Evolutionary conservation across 495 filamentous ascomycete genomes (phyloP).

Genomic region (Saxophila tyrrhenica): DNA sequence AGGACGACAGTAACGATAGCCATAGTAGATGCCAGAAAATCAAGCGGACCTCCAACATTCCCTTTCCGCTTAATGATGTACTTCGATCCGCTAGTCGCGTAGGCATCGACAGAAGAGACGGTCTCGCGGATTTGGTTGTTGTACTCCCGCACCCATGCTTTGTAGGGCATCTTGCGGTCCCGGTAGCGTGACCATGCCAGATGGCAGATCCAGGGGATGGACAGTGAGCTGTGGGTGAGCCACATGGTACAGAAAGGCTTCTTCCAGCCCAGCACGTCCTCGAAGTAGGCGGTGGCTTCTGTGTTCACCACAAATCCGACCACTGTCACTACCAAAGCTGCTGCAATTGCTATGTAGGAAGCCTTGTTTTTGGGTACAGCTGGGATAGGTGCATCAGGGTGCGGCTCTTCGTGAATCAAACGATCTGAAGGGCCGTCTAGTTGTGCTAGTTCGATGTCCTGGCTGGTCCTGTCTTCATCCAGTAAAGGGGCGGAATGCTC

Average conservation of each 20-base stretch:
- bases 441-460: slow-evolving; percentile 3
- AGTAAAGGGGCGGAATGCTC: slow-evolving; percentile 2
- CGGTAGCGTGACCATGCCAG: slow-evolving; percentile 2
- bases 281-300: slow-evolving; percentile 17
- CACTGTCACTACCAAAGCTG: slow-evolving; percentile 9
- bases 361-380: neutral
- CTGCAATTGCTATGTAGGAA: slow-evolving; percentile 4
- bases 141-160: slow-evolving; percentile 11
- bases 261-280: slow-evolving; percentile 15
- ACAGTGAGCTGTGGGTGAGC: slow-evolving; percentile 17
- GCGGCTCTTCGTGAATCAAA: neutral
- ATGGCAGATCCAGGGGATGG: slow-evolving; percentile 15
- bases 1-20: slow-evolving; percentile 11
- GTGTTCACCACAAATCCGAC: slow-evolving; percentile 16
- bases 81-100: slow-evolving; percentile 3
- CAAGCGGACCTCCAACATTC: slow-evolving; percentile 6
- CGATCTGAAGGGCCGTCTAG: neutral
- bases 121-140: slow-evolving; percentile 13
- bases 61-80: slow-evolving; percentile 3
- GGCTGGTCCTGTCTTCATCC: neutral
- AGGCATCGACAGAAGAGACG: slow-evolving; percentile 15
- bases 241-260: slow-evolving; percentile 19
- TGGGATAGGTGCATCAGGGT: neutral
- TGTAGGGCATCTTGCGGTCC: slow-evolving; percentile 3
- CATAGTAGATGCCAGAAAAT: slow-evolving; percentile 15